Evolutionary conservation across 1,284 basidiomycete species (phyloP), one percentile per base, ranked within the genome.

Genomic region (Boletus sp.): DNA sequence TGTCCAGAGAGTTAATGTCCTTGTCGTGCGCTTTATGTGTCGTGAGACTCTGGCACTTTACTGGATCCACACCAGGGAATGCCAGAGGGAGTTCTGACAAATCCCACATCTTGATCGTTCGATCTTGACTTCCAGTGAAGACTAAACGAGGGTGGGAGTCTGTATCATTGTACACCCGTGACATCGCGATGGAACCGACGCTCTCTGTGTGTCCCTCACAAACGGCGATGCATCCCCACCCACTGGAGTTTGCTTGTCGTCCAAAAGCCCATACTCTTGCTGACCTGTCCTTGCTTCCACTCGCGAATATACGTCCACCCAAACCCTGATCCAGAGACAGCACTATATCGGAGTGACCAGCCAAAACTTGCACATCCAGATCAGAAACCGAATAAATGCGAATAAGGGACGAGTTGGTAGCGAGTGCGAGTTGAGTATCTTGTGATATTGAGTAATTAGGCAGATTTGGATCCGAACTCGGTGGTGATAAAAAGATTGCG

Each of bases 91-190:
- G 68, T 20, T 60, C 61, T 1, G 81, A 75, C 13, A 96, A 69
- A 68, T 99, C 94, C 96, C 96, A 99, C 80, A 99, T 86, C 69
- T 99, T 99, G 67, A 97, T 88, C 3, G 96, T 99, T 25, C 92
- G 83, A 66, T 99, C 96, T 70, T 98, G 94, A 61, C 88, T 91
- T 16, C 94, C 96, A 5, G 94, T 96, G 61, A 95, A 88, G 74
- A 94, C 76, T 69, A 95, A 94, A 23, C 72, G 72, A 33, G 70
- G 69, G 39, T 63, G 59, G 61, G 64, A 23, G 38, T 57, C 56
- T 16, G 35, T 22, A 22, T 65, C 52, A 23, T 36, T 40, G 39
- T 59, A 52, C 51, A 58, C 59, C 17, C 81, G 75, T 16, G 89
- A 82, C 62, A 98, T 75, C 2, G 89, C 86, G 34, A 99, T 73